Evolutionary conservation across 176 grass and related monocot genomes (phyloP).

Genomic region (Carex pumila): DNA sequence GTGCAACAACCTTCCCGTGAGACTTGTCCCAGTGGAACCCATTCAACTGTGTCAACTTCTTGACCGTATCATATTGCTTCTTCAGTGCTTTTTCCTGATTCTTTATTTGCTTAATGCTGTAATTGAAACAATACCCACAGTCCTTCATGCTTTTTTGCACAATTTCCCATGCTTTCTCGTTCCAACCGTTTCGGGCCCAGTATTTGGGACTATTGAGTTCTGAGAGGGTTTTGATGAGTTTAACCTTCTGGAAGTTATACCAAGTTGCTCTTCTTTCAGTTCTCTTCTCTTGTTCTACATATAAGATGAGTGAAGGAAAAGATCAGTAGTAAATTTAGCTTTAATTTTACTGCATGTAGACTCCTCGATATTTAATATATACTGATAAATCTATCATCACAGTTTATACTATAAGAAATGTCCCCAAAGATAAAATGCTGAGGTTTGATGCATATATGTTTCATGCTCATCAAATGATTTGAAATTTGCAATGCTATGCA

Average conservation of each 20-base stretch:
- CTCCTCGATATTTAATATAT: neutral
- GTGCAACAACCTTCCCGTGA: neutral
- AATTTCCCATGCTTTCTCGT: neutral
- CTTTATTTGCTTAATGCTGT: constrained; percentile 1
- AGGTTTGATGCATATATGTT: neutral
- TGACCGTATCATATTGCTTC: neutral
- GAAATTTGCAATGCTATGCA: too few species aligned
- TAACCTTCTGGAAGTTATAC: neutral
- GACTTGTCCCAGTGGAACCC: constrained; percentile 1
- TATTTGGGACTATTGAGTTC: constrained; percentile 4
- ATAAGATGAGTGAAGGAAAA: neutral
- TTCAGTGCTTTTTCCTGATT: neutral
- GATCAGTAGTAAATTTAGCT: neutral
- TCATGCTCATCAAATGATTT: neutral
- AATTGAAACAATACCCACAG: neutral
- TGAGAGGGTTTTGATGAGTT: constrained; percentile 1
- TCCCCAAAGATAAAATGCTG: neutral
- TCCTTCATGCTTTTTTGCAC: neutral
- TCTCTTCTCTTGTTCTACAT: neutral
- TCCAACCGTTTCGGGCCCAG: neutral
- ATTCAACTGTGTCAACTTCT: neutral
- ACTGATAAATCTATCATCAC: neutral
- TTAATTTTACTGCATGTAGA: neutral
- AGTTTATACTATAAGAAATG: neutral
- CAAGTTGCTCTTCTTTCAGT: neutral